Base-by-base conservation (phyloP, 176 grass and related monocot genomes). In the Metroxylon sagu region DNA sequence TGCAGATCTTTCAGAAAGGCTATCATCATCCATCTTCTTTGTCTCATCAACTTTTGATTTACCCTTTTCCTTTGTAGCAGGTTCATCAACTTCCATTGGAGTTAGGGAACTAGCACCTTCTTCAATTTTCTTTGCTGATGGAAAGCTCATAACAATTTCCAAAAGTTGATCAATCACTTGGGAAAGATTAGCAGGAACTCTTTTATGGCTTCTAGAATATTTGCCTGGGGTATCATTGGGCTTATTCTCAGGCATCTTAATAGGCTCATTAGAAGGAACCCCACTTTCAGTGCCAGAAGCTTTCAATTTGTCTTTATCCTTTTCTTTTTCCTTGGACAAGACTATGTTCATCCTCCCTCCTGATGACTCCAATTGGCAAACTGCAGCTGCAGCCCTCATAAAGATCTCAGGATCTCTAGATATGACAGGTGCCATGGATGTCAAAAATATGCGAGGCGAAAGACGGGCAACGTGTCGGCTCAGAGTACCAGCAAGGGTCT, bases 241-340 rank as follows among this genome's bases (percentile, higher is more conserved):
- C 48, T 73, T 91, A 70, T 60, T 78, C 57, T 91, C 87, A 86
- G 68, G 16, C 26, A 80, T 14, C 48, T 48, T 62, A 73, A 85
- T 59, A 67, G 83, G 69, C 29, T 80, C 83, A 65, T 68, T 85
- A 67, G 58, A 77, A 4, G 52, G 76, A 19, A 54, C 4, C 35
- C 29, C 64, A 60, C 52, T 73, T 76, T 80, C 83, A 69, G 29
- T 80, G 62, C 48, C 25, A 64, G 61, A 18, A 68, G 16, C 25
- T 71, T 52, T 79, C 4, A 76, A 69, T 75, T 70, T 91, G 49
- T 86, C 80, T 57, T 77, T 92, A 50, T 92, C 76, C 69, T 83
- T 92, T 52, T 92, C 88, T 74, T 87, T 92, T 59, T 92, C 88
- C 73, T 86, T 92, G 26, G 77, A 74, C 69, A 86, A 77, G 29